A percentile compares a stretch with the other conserved stretches of the same genome.
Evolutionary conservation across 2,329 filamentous ascomycete genomes (phyloP).

Genomic region (Colletotrichum sp.): DNA sequence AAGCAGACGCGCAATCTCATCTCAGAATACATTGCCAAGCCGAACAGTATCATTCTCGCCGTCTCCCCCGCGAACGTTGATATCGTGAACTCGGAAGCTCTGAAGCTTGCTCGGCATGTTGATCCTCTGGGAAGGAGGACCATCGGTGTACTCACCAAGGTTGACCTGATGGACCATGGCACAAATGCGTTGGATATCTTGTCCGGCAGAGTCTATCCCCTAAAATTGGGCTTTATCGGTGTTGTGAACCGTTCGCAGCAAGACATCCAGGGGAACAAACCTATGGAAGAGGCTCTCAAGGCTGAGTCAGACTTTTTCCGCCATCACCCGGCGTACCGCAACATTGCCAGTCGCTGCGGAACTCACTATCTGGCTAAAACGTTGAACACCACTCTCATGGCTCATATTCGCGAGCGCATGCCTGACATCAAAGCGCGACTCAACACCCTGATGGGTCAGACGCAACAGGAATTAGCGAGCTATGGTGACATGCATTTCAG

Average conservation of each 20-base stretch:
- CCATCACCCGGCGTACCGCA: slow-evolving; percentile 95
- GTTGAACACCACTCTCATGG: slow-evolving; percentile 93
- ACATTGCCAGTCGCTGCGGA: slow-evolving; percentile 91
- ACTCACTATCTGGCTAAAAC: slow-evolving; percentile 95
- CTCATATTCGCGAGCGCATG: slow-evolving; percentile 91
- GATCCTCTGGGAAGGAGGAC: slow-evolving; percentile 93
- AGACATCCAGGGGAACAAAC: slow-evolving; percentile 95
- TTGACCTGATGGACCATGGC: slow-evolving; percentile 98
- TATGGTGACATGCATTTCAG: slow-evolving; percentile 98
- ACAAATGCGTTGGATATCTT: slow-evolving; percentile 98
- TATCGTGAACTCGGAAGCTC: slow-evolving; percentile 95
- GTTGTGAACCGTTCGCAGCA: slow-evolving; percentile 98
- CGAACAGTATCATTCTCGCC: slow-evolving; percentile 96
- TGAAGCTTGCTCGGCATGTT: slow-evolving; percentile 96
- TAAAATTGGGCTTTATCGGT: slow-evolving; percentile 97
- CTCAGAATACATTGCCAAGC: slow-evolving; percentile 97
- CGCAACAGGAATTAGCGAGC: slow-evolving; percentile 95
- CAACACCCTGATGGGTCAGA: slow-evolving; percentile 99
- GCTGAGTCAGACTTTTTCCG: slow-evolving; percentile 95
- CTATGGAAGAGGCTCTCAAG: slow-evolving; percentile 89
- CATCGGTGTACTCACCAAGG: slow-evolving; percentile 95
- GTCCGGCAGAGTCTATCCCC: slow-evolving; percentile 93
- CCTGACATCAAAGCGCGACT: slow-evolving; percentile 98
- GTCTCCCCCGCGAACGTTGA: slow-evolving; percentile 98
- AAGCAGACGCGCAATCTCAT: slow-evolving; percentile 98